phyloP scores from a whole-genome alignment of 805 yeast genomes.

The Zygoascus bituminiphila region DNA sequence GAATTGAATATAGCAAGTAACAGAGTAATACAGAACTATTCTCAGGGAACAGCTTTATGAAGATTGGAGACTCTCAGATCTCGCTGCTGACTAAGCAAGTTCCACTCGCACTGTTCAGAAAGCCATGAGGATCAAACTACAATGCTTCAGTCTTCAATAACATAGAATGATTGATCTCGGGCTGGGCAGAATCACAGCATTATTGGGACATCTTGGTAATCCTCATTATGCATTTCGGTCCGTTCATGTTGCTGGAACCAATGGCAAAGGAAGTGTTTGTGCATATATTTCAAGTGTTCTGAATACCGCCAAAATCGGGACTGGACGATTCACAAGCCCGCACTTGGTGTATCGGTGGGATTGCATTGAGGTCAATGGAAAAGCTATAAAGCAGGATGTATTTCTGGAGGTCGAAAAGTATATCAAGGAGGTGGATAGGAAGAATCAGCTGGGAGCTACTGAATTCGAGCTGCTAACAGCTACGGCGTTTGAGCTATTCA shows the following conservation, averaged over 20 bases:
- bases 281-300: conserved; percentile 68
- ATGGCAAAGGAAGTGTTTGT: conserved; percentile 92
- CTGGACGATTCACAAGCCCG: conserved; percentile 87
- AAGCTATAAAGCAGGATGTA: conserved; percentile 39
- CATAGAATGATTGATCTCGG: conserved; percentile 55
- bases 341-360: conserved; percentile 70
- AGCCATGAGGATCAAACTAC: too few species aligned
- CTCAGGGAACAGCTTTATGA: too few species aligned
- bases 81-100: too few species aligned
- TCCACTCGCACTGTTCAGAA: too few species aligned
- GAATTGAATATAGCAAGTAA: too few species aligned
- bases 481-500: conserved; percentile 72
- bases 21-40: too few species aligned
- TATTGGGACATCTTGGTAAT: conserved; percentile 48
- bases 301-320: conserved; percentile 36
- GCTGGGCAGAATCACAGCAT: conserved; percentile 39
- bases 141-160: too few species aligned
- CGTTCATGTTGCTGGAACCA: conserved; percentile 93
- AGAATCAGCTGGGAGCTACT: conserved; percentile 53
- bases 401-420: conserved; percentile 40
- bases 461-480: conserved; percentile 86
- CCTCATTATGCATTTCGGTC: conserved; percentile 61
- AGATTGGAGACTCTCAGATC: too few species aligned
- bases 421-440: conserved; percentile 36
- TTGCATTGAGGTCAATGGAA: conserved; percentile 58